phyloP scores from a whole-genome alignment of 2,329 filamentous ascomycete genomes.

The Chalaropsis thielavioides region DNA sequence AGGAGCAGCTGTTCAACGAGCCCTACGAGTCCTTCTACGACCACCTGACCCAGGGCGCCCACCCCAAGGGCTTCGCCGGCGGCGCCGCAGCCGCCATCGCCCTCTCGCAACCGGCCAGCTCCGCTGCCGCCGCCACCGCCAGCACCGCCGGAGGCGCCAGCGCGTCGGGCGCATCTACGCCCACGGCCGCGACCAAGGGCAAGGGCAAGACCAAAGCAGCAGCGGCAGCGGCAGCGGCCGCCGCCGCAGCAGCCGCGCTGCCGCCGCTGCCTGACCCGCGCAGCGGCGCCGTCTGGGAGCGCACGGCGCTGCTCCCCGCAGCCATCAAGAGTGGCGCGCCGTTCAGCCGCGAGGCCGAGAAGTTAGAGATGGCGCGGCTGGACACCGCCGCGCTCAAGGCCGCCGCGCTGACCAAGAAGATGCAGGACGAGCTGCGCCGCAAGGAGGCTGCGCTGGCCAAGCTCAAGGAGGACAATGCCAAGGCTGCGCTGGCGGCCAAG shows the following conservation, averaged over 20 bases:
- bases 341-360: slow-evolving; percentile 60
- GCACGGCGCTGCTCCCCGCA: slow-evolving; percentile 61
- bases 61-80: slow-evolving; percentile 31
- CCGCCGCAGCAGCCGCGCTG: slow-evolving; percentile 22
- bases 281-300: slow-evolving; percentile 43
- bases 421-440: slow-evolving; percentile 45
- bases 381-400: slow-evolving; percentile 51
- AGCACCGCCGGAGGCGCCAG: slow-evolving; percentile 12
- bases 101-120: neutral
- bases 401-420: slow-evolving; percentile 42
- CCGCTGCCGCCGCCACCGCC: slow-evolving; percentile 13
- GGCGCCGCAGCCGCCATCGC: slow-evolving; percentile 15
- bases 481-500: slow-evolving; percentile 26
- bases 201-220: slow-evolving; percentile 37
- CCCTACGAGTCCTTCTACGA: slow-evolving; percentile 88
- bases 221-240: slow-evolving; percentile 21
- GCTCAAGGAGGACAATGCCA: slow-evolving; percentile 44
- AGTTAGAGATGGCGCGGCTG: slow-evolving; percentile 45
- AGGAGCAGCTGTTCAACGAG: slow-evolving; percentile 95
- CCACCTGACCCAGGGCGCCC: slow-evolving; percentile 60
- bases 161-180: neutral
- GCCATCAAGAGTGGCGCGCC: slow-evolving; percentile 51
- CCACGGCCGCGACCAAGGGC: slow-evolving; percentile 34
- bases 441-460: slow-evolving; percentile 48
- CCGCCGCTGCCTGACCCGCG: slow-evolving; percentile 27